Evolutionary conservation across 2,329 filamentous ascomycete species (phyloP), one percentile per base, ranked within the genome.

Genomic region (Diplodia mutila): DNA sequence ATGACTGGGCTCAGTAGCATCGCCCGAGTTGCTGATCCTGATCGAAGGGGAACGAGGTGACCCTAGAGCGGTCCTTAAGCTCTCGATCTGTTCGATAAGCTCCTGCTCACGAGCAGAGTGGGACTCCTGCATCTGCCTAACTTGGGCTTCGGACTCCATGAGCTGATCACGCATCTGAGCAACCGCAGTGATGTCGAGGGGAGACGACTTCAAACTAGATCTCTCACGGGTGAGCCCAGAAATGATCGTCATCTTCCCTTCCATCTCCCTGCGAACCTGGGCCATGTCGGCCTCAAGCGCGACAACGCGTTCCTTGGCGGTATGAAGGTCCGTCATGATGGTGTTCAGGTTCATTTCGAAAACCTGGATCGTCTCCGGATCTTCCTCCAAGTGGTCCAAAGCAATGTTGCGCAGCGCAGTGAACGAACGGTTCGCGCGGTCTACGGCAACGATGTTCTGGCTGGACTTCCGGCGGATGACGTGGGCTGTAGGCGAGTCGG

Each of bases 211-310:
- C 81, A 97, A 85, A 80, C 93, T 97, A 3, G 93, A 94, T 68
- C 96, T 86, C 79, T 99, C 96, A 65, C 95, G 90, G 3, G 95
- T 97, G 70, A 99, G 84, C 7, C 95, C 95, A 34, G 93, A 92
- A 73, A 99, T 98, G 75, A 99, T 94, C 34, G 92, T 92, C 84
- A 94, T 93, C 86, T 99, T 99, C 70, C 87, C 90, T 76, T 99
- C 95, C 90, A 98, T 97, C 79, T 99, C 95, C 82, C 93, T 97
- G 83, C 92, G 95, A 25, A 93, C 88, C 4, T 88, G 89, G 29
- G 89, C 84, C 67, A 97, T 87, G 72, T 97, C 94, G 6, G 89
- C 89, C 78, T 99, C 95, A 16, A 99, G 84, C 73, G 94, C 90
- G 75, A 96, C 92, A 65, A 97, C 94, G 32, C 94, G 89, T 77